Conservation (phyloP, 176 grass and related monocot species). For the Carex kokanica region DNA sequence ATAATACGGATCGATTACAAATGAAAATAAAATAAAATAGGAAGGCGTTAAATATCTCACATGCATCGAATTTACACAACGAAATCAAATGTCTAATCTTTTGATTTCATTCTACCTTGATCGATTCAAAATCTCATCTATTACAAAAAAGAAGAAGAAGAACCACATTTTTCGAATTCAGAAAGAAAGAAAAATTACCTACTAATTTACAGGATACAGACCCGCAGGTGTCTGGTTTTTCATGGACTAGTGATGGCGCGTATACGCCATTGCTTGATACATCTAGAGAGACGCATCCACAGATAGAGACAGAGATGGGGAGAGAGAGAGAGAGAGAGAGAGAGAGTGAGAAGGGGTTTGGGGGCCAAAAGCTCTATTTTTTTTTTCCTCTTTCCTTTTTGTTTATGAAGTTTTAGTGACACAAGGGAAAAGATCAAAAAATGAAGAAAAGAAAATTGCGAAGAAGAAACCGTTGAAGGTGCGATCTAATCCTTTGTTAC, state of each 20-base stretch:
- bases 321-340: neutral
- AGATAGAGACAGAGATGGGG: neutral
- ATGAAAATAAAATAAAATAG: neutral
- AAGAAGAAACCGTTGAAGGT: constrained; percentile 16
- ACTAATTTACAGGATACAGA: neutral
- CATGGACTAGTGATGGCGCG: constrained; percentile 9
- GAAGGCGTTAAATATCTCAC: neutral
- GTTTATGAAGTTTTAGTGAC: neutral
- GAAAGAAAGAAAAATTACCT: neutral
- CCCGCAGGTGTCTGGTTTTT: neutral
- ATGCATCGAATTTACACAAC: neutral
- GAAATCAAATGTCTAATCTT: neutral
- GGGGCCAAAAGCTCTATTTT: neutral
- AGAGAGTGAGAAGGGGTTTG: neutral
- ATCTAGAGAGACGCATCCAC: constrained; percentile 4
- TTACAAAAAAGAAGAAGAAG: neutral
- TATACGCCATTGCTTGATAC: neutral
- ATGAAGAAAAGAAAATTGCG: neutral
- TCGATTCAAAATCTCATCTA: constrained; percentile 15
- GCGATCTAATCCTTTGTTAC: constrained; percentile 6
- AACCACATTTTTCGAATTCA: neutral
- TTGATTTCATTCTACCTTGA: constrained; percentile 1
- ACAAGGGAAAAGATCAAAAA: neutral
- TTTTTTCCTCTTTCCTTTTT: neutral
- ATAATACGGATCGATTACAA: neutral